Base-by-base conservation (phyloP, 192 early-diverging fungal species). In the Chytriomyces sp. region DNA sequence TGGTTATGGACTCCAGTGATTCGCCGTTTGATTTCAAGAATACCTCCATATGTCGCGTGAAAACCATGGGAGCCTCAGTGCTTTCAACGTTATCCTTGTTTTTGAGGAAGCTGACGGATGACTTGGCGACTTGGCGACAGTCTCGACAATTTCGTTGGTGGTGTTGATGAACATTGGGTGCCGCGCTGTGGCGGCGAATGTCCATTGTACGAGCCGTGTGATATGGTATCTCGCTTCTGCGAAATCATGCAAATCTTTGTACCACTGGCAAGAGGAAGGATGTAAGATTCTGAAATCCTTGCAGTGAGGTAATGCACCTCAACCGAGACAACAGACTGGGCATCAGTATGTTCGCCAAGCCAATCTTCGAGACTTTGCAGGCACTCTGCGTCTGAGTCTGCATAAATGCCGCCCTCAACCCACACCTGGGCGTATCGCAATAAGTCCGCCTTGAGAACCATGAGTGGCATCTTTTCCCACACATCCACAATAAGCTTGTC, bases 381-480 rank as follows among this genome's bases (percentile, higher is more conserved):
- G 38, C 73, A 75, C n/a, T 37, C 17, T 5, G 73, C 69, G 55
- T 75, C 73, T 14, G 56, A 26, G 49, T 75, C 73, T 8, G 62
- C 31, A 39, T 75, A 75, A 34, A 67, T 31, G 4, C 73, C 73
- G 17, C 73, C 73, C 17, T 49, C 28, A 17, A 33, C 31, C 19
- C n/a, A 75, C 26, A 75, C 30, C 73, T 69, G 8, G 17, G 62
- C 56, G 64, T 75, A 75, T 12, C 73, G 73, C 8, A 75, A 54
- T 40, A 74, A 44, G 36, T 72, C 71, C 2, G 71, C 41, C 30
- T 39, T 65, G 38, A 64, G 22, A 8, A 72, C 71, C 31, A 53
- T 31, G 10, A 72, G 34, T 17, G 61, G 63, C 68, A 70, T 66
- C 52, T 66, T 66, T 19, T 17, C 19, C 25, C 52, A 66, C 4